Evolutionary conservation across 1,284 basidiomycete species (phyloP).

Genomic region (Irpex sp.): DNA sequence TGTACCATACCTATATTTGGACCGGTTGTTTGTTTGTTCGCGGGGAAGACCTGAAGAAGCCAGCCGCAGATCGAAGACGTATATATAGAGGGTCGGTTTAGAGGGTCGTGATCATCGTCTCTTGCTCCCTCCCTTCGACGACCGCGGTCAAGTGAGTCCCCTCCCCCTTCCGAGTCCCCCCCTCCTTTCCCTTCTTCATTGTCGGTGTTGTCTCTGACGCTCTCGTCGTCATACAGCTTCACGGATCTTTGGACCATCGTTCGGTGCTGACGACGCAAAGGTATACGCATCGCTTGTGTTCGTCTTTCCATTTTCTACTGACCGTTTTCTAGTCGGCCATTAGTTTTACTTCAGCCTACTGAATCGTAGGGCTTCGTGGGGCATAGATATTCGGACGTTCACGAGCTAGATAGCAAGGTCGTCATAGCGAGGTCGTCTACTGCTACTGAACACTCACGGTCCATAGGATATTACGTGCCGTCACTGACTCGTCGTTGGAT

Average conservation of each 20-base stretch:
- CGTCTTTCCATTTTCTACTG: no score
- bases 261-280: no score
- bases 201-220: background rate
- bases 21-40: background rate
- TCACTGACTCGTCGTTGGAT: no score
- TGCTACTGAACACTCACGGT: no score
- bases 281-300: no score
- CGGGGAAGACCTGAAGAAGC: background rate
- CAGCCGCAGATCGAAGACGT: background rate
- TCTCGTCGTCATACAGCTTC: background rate
- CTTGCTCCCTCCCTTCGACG: background rate
- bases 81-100: background rate
- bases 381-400: no score
- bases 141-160: background rate
- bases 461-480: no score
- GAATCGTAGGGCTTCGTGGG: no score
- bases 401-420: no score
- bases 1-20: background rate
- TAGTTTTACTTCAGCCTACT: no score
- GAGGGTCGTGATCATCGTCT: background rate
- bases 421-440: no score
- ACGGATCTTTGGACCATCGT: background rate
- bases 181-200: background rate
- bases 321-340: no score
- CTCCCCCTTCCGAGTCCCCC: background rate